Conservation (phyloP, 108 stramenopile genomes). For the Skeletonema marinoi region DNA sequence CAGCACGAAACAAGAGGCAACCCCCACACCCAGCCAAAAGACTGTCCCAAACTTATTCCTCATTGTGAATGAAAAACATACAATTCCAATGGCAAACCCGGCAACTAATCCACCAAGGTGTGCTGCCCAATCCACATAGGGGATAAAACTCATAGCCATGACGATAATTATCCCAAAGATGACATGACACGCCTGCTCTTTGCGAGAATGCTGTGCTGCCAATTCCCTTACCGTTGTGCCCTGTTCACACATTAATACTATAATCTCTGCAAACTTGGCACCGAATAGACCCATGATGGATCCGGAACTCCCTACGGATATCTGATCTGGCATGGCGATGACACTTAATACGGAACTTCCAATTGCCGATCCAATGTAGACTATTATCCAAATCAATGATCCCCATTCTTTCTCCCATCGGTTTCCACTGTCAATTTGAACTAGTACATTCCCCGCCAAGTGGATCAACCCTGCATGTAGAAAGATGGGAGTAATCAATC, state of each 20-base stretch:
- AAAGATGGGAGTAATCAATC: slow-evolving; percentile 80
- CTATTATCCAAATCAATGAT: slow-evolving; percentile 57
- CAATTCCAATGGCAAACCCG: slow-evolving; percentile 68
- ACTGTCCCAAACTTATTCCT: slow-evolving; percentile 50
- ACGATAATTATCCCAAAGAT: slow-evolving; percentile 62
- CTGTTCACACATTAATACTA: slow-evolving; percentile 63
- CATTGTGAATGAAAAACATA: slow-evolving; percentile 63
- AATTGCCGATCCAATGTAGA: slow-evolving; percentile 70
- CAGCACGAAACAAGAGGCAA: slow-evolving; percentile 46
- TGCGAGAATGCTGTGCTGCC: slow-evolving; percentile 64
- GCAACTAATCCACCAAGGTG: slow-evolving; percentile 79
- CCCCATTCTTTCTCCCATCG: slow-evolving; percentile 91
- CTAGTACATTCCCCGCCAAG: slow-evolving; percentile 68
- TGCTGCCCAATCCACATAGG: slow-evolving; percentile 81
- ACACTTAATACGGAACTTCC: slow-evolving; percentile 63
- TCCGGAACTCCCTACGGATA: slow-evolving; percentile 80
- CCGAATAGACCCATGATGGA: slow-evolving; percentile 89
- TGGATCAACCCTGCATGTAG: slow-evolving; percentile 87
- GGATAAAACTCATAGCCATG: slow-evolving; percentile 55
- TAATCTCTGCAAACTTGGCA: slow-evolving; percentile 78
- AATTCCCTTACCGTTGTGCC: slow-evolving; percentile 52
- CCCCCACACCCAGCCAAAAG: slow-evolving; percentile 66
- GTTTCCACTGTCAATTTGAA: slow-evolving; percentile 80
- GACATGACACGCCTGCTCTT: slow-evolving; percentile 69
- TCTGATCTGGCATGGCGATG: slow-evolving; percentile 71